Base-by-base conservation (phyloP, 192 early-diverging fungal genomes). In the Paraglomus occultum region DNA sequence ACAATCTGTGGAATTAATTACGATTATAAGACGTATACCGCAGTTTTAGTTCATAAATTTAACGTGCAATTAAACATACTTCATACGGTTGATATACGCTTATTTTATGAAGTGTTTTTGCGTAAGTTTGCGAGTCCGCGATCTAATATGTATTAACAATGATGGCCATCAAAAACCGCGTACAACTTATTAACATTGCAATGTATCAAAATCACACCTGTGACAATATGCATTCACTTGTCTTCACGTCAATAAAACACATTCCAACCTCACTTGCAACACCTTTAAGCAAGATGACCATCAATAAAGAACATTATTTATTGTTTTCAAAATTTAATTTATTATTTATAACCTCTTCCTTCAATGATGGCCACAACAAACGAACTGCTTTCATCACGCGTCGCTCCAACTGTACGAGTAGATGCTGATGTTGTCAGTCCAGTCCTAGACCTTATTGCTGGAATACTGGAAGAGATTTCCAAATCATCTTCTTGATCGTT, bases 81-180 rank as follows among this genome's bases (percentile, higher is more conserved):
- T 90, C 84, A 15, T 51, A 51, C 1, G 90, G 89, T 20, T 85
- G 66, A 42, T 83, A 76, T 2, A 89, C 40, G 70, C 74, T 74
- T 17, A 92, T 74, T 54, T 84, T 85, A 42, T 90, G 82, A 39
- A 92, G 50, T 0, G 87, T 85, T 43, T 83, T 81, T 20, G 76
- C 70, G 69, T 88, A 91, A 5, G 83, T 87, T 55, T 80, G 83
- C 1, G 84, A 82, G 64, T 91, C 90, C 20, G 83, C 79, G 63
- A 87, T 80, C 88, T 90, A 67, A 2, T 12, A 14, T 17, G 55
- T 54, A n/a, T 5, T 38, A 57, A 22, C n/a, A 46, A 67, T 20
- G 11, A 12, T 15, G 31, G 12, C 47, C 38, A 42, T 44, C 38
- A n/a, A 46, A 48, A 40, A 1, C 51, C 51, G 18, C 42, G 6